phyloP scores from a whole-genome alignment of 148 eudicot genomes.

The Vaccinium macrocarpon region DNA sequence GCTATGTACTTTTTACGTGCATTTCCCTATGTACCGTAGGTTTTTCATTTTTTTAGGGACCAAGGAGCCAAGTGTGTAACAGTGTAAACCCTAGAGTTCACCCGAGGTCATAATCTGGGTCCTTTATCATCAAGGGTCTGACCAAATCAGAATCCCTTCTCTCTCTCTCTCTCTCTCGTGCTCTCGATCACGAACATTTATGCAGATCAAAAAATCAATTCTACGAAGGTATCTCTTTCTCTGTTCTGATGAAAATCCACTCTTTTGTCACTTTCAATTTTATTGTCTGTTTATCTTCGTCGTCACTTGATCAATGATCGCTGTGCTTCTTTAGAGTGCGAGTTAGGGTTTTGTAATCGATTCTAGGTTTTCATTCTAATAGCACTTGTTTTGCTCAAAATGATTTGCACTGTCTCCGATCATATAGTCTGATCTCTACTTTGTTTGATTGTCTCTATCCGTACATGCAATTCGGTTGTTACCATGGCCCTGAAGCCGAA shows the following conservation, averaged over 20 bases:
- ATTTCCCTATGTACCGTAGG: too few relatives aligned
- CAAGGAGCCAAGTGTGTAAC: too few relatives aligned
- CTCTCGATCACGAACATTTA: neutral
- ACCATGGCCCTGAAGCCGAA: neutral
- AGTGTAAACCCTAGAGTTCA: neutral
- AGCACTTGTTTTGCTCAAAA: neutral
- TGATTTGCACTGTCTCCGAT: neutral
- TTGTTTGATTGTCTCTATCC: neutral
- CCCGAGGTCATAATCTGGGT: neutral
- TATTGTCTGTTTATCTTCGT: neutral
- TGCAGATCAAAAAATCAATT: neutral
- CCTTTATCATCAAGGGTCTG: neutral
- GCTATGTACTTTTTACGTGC: too few relatives aligned
- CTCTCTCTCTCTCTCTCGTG: neutral
- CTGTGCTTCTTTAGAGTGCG: neutral
- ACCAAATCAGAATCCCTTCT: neutral
- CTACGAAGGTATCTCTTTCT: neutral
- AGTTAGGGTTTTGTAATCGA: neutral
- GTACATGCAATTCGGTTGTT: neutral
- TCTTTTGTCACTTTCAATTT: neutral
- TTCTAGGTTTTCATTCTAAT: neutral
- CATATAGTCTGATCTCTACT: neutral
- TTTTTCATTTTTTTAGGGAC: too few relatives aligned
- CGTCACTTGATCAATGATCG: neutral
- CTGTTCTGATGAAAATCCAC: neutral